These are phyloP conservation scores for Isabelozyma pseudorhagii DNA, from an alignment of 805 yeast genomes.

Conservation along the genomic window DNA sequence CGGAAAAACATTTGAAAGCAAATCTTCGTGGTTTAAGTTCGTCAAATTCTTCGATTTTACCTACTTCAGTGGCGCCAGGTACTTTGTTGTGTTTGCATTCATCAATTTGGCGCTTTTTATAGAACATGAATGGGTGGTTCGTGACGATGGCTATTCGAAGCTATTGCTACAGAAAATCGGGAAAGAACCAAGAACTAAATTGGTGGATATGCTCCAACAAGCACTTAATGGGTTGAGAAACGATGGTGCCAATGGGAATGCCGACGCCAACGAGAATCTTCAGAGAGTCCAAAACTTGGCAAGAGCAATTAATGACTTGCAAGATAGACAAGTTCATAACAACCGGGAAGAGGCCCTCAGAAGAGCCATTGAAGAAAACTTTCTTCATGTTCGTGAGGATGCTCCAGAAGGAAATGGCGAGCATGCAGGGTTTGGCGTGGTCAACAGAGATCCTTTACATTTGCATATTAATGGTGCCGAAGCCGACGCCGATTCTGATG, in stretches of 20 bases:
- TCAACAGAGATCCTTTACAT: slow-evolving; percentile 1
- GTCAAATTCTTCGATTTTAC: slow-evolving; percentile 26
- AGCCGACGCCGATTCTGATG: slow-evolving; percentile 17
- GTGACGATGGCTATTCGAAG: slow-evolving; percentile 66
- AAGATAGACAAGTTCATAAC: slow-evolving; percentile 8
- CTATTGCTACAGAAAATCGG: slow-evolving; percentile 61
- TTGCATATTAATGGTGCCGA: slow-evolving; percentile 4
- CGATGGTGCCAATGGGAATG: slow-evolving; percentile 16
- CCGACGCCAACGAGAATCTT: slow-evolving; percentile 19
- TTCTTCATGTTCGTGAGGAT: not conserved
- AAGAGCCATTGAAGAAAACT: slow-evolving; percentile 12
- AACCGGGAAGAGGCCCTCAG: slow-evolving; percentile 15
- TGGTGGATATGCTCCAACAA: slow-evolving; percentile 34
- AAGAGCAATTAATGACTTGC: slow-evolving; percentile 24
- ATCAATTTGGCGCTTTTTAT: slow-evolving; percentile 48
- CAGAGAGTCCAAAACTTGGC: slow-evolving; percentile 22
- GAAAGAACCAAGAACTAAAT: slow-evolving; percentile 42
- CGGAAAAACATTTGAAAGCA: not conserved
- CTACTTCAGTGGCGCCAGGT: slow-evolving; percentile 35
- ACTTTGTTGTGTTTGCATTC: slow-evolving; percentile 38
- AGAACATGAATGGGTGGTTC: slow-evolving; percentile 67
- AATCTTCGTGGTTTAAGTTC: slow-evolving; percentile 11
- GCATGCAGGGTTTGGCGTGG: not conserved
- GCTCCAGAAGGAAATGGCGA: not conserved
- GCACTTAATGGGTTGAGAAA: slow-evolving; percentile 22